A percentile compares a stretch with the other conserved stretches of the same genome.
These are phyloP conservation scores for Trapa incisa DNA, from an alignment of 345 rosid genomes.

Conservation along the genomic window DNA sequence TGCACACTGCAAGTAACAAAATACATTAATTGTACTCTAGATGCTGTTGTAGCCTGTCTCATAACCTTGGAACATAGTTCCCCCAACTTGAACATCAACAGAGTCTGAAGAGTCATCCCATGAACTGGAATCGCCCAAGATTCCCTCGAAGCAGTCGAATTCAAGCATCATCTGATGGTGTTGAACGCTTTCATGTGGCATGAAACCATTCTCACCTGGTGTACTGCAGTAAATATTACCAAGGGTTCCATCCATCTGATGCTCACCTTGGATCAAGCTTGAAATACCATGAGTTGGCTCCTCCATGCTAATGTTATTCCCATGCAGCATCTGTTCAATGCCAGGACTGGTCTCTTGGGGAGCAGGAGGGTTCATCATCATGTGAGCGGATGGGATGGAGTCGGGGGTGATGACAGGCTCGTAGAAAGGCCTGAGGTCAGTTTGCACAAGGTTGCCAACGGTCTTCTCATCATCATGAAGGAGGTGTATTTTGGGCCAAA, in stretches of 20 bases:
- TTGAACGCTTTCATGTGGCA: conserved; percentile 18
- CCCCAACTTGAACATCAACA: conserved; percentile 1
- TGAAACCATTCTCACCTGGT: conserved; percentile 14
- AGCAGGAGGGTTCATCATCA: neutral
- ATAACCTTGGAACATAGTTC: conserved; percentile 3
- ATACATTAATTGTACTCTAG: neutral
- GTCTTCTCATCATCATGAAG: conserved; percentile 22
- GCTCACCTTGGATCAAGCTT: neutral
- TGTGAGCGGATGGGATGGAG: neutral
- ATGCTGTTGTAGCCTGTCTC: neutral
- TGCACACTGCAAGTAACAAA: neutral
- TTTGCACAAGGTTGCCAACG: conserved; percentile 16
- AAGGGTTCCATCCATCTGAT: neutral
- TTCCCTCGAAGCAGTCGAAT: conserved; percentile 40
- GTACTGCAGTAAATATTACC: conserved; percentile 15
- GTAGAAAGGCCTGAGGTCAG: neutral
- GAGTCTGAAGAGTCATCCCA: neutral
- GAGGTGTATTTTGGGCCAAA: conserved; percentile 63
- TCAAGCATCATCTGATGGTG: conserved; percentile 18
- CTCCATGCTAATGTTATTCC: neutral
- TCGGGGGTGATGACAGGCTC: neutral
- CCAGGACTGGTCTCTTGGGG: neutral
- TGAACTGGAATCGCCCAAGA: conserved; percentile 4
- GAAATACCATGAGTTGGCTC: neutral
- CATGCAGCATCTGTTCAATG: neutral